Evolutionary conservation across 441 rosid genomes (phyloP).

Genomic region (Adansonia rubrostipa): DNA sequence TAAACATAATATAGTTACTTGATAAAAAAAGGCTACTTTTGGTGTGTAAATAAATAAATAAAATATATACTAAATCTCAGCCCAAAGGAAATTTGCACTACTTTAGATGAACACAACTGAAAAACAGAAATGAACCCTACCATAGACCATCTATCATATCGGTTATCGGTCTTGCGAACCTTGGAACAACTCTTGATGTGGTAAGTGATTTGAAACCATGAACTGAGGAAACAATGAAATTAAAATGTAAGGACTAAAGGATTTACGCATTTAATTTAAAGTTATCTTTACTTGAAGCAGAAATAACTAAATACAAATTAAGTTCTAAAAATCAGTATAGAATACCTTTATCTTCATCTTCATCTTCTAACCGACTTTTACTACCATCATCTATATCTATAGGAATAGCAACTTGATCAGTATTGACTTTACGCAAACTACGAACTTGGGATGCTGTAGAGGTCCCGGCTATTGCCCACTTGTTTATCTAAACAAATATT

Average conservation of each 20-base stretch:
- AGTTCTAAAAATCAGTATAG: background rate
- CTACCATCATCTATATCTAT: constrained; percentile 65
- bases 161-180: constrained; percentile 76
- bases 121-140: constrained; percentile 45
- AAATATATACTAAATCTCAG: background rate
- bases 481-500: constrained; percentile 67
- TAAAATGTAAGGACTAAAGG: background rate
- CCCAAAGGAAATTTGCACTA: constrained; percentile 15
- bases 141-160: constrained; percentile 95
- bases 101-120: background rate
- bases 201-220: constrained; percentile 98
- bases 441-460: constrained; percentile 82
- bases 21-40: constrained; percentile 9
- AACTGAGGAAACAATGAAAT: constrained; percentile 44
- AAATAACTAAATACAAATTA: background rate
- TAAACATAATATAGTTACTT: background rate
- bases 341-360: constrained; percentile 96
- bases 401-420: constrained; percentile 91
- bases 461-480: constrained; percentile 67
- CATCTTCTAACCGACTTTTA: constrained; percentile 71
- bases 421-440: constrained; percentile 86
- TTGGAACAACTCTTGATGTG: constrained; percentile 80
- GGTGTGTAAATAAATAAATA: background rate
- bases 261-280: background rate
- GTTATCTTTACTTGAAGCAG: constrained; percentile 10